Evolutionary conservation across 768 basidiomycete genomes (phyloP), one percentile per base, ranked within the genome.

Genomic region (Pholiota molesta): DNA sequence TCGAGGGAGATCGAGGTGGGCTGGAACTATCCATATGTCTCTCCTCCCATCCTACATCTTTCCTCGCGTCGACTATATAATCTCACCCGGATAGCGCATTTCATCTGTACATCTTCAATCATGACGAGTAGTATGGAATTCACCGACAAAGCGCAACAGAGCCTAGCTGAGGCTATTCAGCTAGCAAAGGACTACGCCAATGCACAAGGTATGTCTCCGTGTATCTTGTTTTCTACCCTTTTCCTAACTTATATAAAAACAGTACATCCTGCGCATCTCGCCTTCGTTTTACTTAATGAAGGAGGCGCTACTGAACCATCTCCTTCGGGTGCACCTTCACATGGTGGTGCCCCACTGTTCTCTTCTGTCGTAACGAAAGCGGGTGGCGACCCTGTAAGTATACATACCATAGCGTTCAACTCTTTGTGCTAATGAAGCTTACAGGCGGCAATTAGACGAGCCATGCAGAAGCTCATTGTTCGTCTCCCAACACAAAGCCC

Each of bases 191-290:
- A 96, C 74, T 86, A 94, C 71, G 83, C 91, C 17, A 87, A 94
- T 69, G 88, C 87, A 0, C 90, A 95, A 83, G 85, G 92, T 90
- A 74, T 67, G 75, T 74, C 14, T 2, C 23, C 33, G 37, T 37
- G 33, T 28, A 16, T 39, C 17, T 42, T 44, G 52, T n/a, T 31
- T 26, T 23, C 29, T 62, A 2, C n/a, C 13, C 4, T 2, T 57
- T 28, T 60, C 21, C 62, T 68, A 21, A 64, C 58, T 3, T 42
- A 53, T 37, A 49, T 56, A 52, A 62, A 16, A 67, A 16, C 67
- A 92, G 94, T 95, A 6, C 79, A 89, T 49, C 96, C 97, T 26
- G 87, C 83, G 0, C 97, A 99, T 74, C 73, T 99, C 13, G 93
- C 89, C 0, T 89, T 86, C 42, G 89, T 85, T 3, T 83, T 99